Evolutionary conservation across 148 eudicot species (phyloP).

Genomic region (Agrostemma githago): DNA sequence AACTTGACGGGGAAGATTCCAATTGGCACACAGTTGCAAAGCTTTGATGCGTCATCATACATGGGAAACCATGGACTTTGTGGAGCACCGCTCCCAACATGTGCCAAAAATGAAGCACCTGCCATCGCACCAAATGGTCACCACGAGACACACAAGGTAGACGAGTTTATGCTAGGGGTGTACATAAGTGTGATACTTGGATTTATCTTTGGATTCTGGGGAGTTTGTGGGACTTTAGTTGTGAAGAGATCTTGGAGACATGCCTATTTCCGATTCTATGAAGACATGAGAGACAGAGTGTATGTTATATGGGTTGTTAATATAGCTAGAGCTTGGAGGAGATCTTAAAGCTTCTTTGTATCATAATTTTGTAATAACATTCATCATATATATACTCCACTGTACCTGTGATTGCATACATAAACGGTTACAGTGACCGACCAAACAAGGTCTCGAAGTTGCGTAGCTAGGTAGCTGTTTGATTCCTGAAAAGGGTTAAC

Average conservation of each 20-base stretch:
- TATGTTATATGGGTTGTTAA: no score
- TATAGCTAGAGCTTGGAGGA: not conserved
- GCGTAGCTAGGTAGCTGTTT: no score
- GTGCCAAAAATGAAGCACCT: not conserved
- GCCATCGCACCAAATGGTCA: not conserved
- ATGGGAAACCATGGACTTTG: conserved; percentile 15
- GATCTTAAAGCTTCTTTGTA: not conserved
- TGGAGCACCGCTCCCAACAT: conserved; percentile 7
- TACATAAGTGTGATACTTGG: conserved; percentile 20
- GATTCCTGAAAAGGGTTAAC: no score
- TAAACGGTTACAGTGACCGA: no score
- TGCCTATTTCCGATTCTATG: conserved; percentile 18
- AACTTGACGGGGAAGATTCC: conserved; percentile 15
- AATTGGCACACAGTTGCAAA: conserved; percentile 2
- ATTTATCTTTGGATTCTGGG: conserved; percentile 20
- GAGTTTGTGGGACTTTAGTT: conserved; percentile 20
- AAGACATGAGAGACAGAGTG: not conserved
- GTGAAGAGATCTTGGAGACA: conserved; percentile 22
- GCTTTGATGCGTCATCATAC: conserved; percentile 9
- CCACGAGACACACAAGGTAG: not conserved
- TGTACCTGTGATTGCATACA: no score
- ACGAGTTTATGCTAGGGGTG: conserved; percentile 16
- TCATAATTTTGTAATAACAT: no score
- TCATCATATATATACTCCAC: no score
- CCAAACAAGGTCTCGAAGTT: no score